Evolutionary conservation across 306 rosid genomes (phyloP), one percentile per base, ranked within the genome.

Genomic region (Lathyrus sativus): DNA sequence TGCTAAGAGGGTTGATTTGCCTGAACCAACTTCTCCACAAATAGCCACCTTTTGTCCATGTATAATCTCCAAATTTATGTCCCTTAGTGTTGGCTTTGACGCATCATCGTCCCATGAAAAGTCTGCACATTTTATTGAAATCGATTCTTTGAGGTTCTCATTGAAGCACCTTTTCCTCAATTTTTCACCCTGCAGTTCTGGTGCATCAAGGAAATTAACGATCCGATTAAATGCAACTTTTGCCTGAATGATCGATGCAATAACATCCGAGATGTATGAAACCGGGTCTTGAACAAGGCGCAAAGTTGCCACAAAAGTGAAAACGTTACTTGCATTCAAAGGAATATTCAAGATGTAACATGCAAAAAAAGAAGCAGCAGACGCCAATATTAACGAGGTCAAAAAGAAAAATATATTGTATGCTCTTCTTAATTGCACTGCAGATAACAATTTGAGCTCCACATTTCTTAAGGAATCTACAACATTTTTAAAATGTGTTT

Each of bases 211-310:
- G 77, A 87, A 87, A 28, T 79, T 81, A 10, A 75, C 48, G 59
- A 87, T 84, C 17, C 96, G 81, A 1, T 74, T 13, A 65, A 84
- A 87, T 3, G 96, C 83, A 33, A 87, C 85, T 44, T 83, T 86
- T 41, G 96, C 90, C 75, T 87, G 95, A 82, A 90, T 87, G 67
- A 79, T 70, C 15, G 35, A 87, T 7, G 77, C 95, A 48, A 87
- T 51, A 28, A 87, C 86, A 69, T 87, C 96, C 0, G 91, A 79
- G 11, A 87, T 75, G 4, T 41, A 2, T 50, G 66, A 33, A 19
- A 90, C 71, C 3, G 95, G 95, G 0, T 85, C 87, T 78, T 90
- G 96, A 76, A 87, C 88, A 44, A 90, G 91, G 61, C 96, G 83
- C 17, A 90, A 62, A 42, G 96, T 82, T 33, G 38, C 9, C 38